Evolutionary conservation across 2,329 filamentous ascomycete genomes (phyloP).

Genomic region (Curvularia sp.): DNA sequence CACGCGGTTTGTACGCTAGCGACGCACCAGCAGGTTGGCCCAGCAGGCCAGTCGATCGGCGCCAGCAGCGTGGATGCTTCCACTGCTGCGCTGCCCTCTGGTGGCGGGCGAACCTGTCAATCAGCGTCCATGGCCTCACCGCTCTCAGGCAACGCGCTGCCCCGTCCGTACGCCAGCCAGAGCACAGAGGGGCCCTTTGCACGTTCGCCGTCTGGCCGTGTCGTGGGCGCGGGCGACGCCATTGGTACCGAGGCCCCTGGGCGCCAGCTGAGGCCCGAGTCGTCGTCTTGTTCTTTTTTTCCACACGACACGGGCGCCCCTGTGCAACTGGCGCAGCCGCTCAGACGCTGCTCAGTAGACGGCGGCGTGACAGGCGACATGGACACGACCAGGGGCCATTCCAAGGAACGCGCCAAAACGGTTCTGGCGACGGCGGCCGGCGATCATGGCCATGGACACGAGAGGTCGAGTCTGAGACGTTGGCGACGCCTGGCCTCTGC

Average conservation of each 20-base stretch:
- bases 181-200: conserved; percentile 12
- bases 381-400: background rate
- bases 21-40: conserved; percentile 30
- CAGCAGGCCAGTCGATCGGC: conserved; percentile 32
- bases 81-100: no score
- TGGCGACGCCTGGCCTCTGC: background rate
- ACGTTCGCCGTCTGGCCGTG: conserved; percentile 15
- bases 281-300: conserved; percentile 21
- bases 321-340: conserved; percentile 30
- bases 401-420: conserved; percentile 3
- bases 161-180: conserved; percentile 4
- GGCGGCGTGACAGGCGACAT: no score
- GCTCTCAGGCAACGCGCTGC: conserved; percentile 25
- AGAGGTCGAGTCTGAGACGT: conserved; percentile 11
- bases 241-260: conserved; percentile 28
- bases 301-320: conserved; percentile 19
- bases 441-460: conserved; percentile 17
- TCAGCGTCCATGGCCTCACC: conserved; percentile 25
- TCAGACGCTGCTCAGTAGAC: conserved; percentile 14
- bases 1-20: conserved; percentile 42
- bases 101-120: conserved; percentile 20
- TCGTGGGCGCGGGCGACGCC: conserved; percentile 24
- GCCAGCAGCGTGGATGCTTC: conserved; percentile 27
- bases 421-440: conserved; percentile 3
- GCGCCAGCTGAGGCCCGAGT: conserved; percentile 25